These are phyloP conservation scores for Colletotrichum brevisporum DNA, from an alignment of 2,329 filamentous ascomycete species.

Conservation along the genomic window DNA sequence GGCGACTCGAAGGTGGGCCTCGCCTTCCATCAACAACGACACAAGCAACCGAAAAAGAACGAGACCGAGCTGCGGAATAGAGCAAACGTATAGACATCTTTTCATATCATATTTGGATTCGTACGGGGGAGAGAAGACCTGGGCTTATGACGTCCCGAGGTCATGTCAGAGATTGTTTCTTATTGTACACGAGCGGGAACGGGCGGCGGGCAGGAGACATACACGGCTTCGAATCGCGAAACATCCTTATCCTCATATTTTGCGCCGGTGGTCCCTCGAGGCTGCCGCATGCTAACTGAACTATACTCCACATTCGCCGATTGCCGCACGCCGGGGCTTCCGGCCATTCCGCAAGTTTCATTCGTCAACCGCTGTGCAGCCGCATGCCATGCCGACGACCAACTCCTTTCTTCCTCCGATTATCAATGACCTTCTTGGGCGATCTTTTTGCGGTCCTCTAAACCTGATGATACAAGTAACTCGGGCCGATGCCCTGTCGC, in stretches of 20 bases:
- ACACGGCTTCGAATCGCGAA: slow-evolving; percentile 35
- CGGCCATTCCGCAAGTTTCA: too few relatives aligned
- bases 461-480: background rate
- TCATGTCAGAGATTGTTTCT: slow-evolving; percentile 12
- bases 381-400: background rate
- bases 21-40: background rate
- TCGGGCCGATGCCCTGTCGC: background rate
- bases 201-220: slow-evolving; percentile 15
- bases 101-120: slow-evolving; percentile 1
- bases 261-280: background rate
- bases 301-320: background rate
- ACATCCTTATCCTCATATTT: slow-evolving; percentile 15
- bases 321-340: background rate
- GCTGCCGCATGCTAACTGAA: slow-evolving; percentile 6
- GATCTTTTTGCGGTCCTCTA: too few relatives aligned
- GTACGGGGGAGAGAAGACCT: slow-evolving; percentile 15
- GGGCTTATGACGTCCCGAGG: slow-evolving; percentile 12
- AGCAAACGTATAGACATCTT: slow-evolving; percentile 26
- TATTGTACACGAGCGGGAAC: slow-evolving; percentile 25
- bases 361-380: background rate
- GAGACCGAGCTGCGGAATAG: slow-evolving; percentile 32
- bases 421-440: background rate
- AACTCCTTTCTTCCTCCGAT: background rate
- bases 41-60: slow-evolving; percentile 6
- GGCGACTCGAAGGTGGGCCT: background rate